These are phyloP conservation scores for Hyparrhenia diplandra DNA, from an alignment of 176 grass and related monocot species.

Conservation along the genomic window DNA sequence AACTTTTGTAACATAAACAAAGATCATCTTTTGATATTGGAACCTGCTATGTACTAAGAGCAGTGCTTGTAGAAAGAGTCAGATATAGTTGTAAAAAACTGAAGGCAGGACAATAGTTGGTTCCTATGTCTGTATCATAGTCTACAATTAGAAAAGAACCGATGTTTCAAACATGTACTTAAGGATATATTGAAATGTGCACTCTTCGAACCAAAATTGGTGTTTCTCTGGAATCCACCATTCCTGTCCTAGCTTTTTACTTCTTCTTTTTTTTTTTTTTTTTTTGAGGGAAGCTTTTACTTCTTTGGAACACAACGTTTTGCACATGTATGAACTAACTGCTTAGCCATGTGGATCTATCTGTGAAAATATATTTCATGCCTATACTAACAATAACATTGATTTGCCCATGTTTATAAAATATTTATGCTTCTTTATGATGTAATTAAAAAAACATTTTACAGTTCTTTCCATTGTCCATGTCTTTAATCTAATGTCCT, in stretches of 20 bases:
- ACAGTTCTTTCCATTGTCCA: background rate
- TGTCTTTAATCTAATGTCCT: background rate
- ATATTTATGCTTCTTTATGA: constrained; percentile 4
- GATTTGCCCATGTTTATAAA: background rate
- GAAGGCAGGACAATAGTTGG: background rate
- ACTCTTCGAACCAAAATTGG: background rate
- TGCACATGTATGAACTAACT: too few relatives aligned
- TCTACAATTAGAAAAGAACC: background rate
- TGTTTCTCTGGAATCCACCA: background rate
- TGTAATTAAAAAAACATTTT: background rate
- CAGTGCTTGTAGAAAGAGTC: background rate
- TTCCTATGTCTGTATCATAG: background rate
- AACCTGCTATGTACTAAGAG: background rate
- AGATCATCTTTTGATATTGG: background rate
- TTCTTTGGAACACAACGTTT: constrained; percentile 4
- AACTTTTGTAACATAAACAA: background rate
- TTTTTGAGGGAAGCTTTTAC: too few relatives aligned
- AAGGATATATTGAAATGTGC: background rate
- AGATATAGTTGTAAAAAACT: constrained; percentile 7
- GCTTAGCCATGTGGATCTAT: background rate
- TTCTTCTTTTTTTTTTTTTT: too few relatives aligned
- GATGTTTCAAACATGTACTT: background rate
- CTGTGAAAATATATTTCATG: background rate
- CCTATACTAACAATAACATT: background rate
- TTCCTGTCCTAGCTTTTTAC: constrained; percentile 14